A percentile compares a stretch with the other conserved stretches of the same genome.
These are phyloP conservation scores for Didymella keratinophila DNA, from an alignment of 2,329 filamentous ascomycete genomes.

Conservation along the genomic window DNA sequence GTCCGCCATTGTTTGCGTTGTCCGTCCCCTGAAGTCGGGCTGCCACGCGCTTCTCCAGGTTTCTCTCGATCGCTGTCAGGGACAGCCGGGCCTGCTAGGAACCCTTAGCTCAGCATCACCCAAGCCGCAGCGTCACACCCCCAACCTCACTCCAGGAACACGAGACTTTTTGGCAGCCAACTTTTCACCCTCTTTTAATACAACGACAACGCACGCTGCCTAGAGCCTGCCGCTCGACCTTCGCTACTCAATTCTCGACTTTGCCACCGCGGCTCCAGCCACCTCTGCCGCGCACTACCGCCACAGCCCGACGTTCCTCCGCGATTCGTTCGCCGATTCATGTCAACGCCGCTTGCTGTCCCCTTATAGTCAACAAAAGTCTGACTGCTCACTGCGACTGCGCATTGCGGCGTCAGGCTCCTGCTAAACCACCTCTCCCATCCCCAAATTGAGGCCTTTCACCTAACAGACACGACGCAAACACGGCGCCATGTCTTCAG, in stretches of 20 bases:
- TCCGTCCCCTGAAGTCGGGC: slow-evolving; percentile 10
- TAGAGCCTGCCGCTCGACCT: slow-evolving; percentile 6
- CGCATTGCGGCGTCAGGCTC: slow-evolving; percentile 17
- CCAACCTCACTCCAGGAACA: slow-evolving; percentile 20
- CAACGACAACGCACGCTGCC: not conserved
- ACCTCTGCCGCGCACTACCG: slow-evolving; percentile 34
- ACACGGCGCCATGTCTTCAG: slow-evolving; percentile 49
- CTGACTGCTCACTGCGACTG: slow-evolving; percentile 8
- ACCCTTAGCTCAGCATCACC: slow-evolving; percentile 17
- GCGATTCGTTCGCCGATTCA: slow-evolving; percentile 19
- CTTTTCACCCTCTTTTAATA: slow-evolving; percentile 14
- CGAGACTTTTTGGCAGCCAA: slow-evolving; percentile 11
- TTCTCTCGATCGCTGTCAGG: slow-evolving; percentile 20
- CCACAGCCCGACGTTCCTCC: slow-evolving; percentile 24
- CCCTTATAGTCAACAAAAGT: slow-evolving; percentile 25
- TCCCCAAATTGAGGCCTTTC: not conserved
- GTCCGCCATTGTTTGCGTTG: slow-evolving; percentile 10
- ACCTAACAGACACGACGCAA: slow-evolving; percentile 9
- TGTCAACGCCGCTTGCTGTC: slow-evolving; percentile 23
- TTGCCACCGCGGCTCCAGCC: slow-evolving; percentile 24
- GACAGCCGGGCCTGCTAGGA: slow-evolving; percentile 9
- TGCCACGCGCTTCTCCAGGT: slow-evolving; percentile 20
- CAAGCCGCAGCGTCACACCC: slow-evolving; percentile 21
- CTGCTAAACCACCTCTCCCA: slow-evolving; percentile 1
- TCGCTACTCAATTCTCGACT: slow-evolving; percentile 7